Evolutionary conservation across 2,329 filamentous ascomycete genomes (phyloP).

Genomic region (Colletotrichum filicis): DNA sequence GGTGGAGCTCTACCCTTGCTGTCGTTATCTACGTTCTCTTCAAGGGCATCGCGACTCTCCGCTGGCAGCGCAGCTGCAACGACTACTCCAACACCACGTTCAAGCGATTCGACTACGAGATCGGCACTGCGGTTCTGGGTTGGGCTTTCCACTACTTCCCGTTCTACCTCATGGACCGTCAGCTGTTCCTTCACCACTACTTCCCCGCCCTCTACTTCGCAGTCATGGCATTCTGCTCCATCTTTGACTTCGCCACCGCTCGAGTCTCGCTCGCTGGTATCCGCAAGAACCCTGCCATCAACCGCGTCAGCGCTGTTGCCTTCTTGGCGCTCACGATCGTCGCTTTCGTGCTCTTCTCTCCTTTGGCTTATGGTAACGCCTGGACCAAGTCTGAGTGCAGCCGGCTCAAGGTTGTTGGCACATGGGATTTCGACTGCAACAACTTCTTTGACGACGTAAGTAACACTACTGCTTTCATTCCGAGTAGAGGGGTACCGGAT

Average conservation of each 20-base stretch:
- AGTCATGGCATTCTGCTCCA: constrained; percentile 87
- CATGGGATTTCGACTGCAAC: constrained; percentile 99
- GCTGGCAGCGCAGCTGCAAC: constrained; percentile 93
- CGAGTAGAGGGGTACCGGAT: constrained; percentile 47
- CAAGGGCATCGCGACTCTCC: constrained; percentile 87
- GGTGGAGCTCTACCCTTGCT: constrained; percentile 88
- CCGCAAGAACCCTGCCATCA: constrained; percentile 76
- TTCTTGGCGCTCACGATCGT: constrained; percentile 81
- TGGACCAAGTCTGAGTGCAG: constrained; percentile 94
- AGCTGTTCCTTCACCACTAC: constrained; percentile 98
- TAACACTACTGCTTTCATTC: constrained; percentile 50
- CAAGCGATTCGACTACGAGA: constrained; percentile 98
- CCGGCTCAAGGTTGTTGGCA: constrained; percentile 84
- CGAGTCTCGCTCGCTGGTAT: constrained; percentile 77
- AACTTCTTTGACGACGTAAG: constrained; percentile 89
- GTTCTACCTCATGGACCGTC: constrained; percentile 97
- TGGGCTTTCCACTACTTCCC: constrained; percentile 99
- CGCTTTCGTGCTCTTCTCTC: constrained; percentile 87
- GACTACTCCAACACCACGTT: constrained; percentile 87
- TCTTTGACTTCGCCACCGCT: constrained; percentile 85
- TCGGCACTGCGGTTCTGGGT: constrained; percentile 88
- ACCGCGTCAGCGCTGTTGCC: constrained; percentile 76
- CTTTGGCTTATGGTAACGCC: constrained; percentile 89
- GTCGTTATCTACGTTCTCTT: constrained; percentile 82
- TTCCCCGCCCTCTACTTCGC: constrained; percentile 97